These are phyloP conservation scores for Prunus salicina DNA, from an alignment of 306 rosid genomes.

Conservation along the genomic window DNA sequence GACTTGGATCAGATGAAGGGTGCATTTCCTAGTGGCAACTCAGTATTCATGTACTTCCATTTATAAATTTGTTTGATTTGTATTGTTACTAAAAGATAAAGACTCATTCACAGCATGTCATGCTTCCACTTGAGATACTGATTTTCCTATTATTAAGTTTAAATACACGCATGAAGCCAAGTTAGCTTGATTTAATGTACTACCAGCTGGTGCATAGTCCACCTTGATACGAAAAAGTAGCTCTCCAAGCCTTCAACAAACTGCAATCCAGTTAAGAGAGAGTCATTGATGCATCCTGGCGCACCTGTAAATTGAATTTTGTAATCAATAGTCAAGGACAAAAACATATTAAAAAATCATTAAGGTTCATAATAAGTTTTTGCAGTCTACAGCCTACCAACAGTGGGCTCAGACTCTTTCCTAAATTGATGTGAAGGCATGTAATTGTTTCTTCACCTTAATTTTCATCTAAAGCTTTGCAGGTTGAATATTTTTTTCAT, in stretches of 20 bases:
- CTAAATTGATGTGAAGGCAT: not conserved
- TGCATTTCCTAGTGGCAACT: not conserved
- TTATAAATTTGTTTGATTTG: not conserved
- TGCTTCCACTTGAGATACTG: conserved; percentile 12
- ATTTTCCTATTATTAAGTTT: conserved; percentile 13
- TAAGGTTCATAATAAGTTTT: not conserved
- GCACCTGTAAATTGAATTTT: conserved; percentile 67
- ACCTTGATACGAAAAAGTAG: conserved; percentile 80
- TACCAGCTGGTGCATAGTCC: conserved; percentile 99
- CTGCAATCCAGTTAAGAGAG: conserved; percentile 85
- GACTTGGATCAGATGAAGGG: not conserved
- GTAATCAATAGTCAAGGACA: conserved; percentile 27
- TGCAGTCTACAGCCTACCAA: not conserved
- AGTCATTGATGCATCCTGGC: conserved; percentile 86
- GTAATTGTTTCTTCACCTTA: not conserved
- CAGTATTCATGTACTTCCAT: not conserved
- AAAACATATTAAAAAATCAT: not conserved
- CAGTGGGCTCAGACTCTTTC: not conserved
- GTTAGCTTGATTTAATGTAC: conserved; percentile 25
- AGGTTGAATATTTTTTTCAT: not conserved
- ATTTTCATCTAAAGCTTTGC: not conserved
- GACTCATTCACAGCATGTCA: not conserved
- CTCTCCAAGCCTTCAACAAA: conserved; percentile 86
- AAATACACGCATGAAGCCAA: conserved; percentile 16
- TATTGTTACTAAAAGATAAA: not conserved